Evolutionary conservation across 179 eudicot genomes (phyloP).

Genomic region (Actinidia arguta): DNA sequence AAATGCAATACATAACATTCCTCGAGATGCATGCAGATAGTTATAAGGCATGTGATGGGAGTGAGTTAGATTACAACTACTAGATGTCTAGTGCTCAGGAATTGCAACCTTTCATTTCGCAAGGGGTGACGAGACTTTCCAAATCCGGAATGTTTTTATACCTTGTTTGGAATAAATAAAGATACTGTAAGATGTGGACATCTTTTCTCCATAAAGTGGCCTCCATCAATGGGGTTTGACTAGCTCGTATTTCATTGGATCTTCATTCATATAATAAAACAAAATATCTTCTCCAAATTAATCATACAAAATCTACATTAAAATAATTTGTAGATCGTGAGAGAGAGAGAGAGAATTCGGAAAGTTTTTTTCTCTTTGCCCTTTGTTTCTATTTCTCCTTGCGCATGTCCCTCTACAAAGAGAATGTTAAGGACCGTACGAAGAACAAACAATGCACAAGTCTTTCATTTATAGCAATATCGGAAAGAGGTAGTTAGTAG

Average conservation of each 20-base stretch:
- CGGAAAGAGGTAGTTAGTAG: too few relatives aligned
- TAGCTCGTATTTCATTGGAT: constrained; percentile 37
- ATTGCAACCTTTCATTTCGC: constrained; percentile 3
- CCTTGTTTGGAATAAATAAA: constrained; percentile 26
- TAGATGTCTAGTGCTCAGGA: constrained; percentile 32
- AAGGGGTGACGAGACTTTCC: constrained; percentile 27
- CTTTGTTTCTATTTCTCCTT: too few relatives aligned
- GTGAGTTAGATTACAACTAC: constrained; percentile 16
- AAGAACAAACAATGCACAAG: too few relatives aligned
- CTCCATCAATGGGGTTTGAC: constrained; percentile 32
- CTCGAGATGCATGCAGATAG: constrained; percentile 33
- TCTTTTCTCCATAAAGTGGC: constrained; percentile 37
- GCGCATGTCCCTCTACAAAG: too few relatives aligned
- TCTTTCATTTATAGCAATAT: too few relatives aligned
- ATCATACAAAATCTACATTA: too few relatives aligned
- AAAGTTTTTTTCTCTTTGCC: too few relatives aligned
- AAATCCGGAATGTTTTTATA: constrained; percentile 27
- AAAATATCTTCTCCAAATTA: too few relatives aligned
- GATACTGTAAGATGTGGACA: constrained; percentile 29
- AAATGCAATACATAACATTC: neutral
- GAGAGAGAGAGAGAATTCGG: too few relatives aligned
- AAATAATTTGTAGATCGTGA: too few relatives aligned
- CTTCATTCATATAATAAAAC: constrained; percentile 20
- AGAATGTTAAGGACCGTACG: too few relatives aligned
- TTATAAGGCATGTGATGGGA: constrained; percentile 36